These are phyloP conservation scores for Scutellaria baicalensis DNA, from an alignment of 257 asterid species.

Conservation along the genomic window DNA sequence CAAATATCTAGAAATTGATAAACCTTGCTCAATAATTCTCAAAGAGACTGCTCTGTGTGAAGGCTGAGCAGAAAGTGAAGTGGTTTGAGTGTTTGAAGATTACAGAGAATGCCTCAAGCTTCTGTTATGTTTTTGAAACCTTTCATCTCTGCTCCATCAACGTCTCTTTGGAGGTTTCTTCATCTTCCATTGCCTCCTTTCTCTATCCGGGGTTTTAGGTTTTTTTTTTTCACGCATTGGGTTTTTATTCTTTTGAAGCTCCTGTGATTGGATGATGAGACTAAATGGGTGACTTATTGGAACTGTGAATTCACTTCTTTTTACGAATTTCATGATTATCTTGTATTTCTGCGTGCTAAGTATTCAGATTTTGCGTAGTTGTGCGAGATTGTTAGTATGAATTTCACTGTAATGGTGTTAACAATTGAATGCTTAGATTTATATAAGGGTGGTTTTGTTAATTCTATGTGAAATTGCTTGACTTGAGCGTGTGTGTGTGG, in stretches of 20 bases:
- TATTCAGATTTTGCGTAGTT: not conserved
- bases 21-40: constrained; percentile 7
- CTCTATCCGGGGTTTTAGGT: not conserved
- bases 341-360: not conserved
- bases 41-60: not conserved
- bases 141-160: constrained; percentile 54
- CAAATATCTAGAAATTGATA: constrained; percentile 21
- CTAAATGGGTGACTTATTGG: not conserved
- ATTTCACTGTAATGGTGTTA: not conserved
- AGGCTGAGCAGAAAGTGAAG: constrained; percentile 13
- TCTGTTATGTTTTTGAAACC: constrained; percentile 57
- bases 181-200: not conserved
- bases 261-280: not conserved
- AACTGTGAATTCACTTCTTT: not conserved
- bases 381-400: constrained; percentile 6
- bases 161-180: constrained; percentile 52
- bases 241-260: not conserved
- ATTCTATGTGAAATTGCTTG: not conserved
- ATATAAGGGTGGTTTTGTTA: not conserved
- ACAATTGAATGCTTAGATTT: not conserved
- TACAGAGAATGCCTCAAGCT: constrained; percentile 48
- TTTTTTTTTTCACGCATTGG: not conserved
- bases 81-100: not conserved
- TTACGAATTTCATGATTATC: not conserved
- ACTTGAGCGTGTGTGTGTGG: not conserved